Evolutionary conservation across 1,284 basidiomycete genomes (phyloP), one percentile per base, ranked within the genome.

Genomic region (Apiotrichum laibachii): DNA sequence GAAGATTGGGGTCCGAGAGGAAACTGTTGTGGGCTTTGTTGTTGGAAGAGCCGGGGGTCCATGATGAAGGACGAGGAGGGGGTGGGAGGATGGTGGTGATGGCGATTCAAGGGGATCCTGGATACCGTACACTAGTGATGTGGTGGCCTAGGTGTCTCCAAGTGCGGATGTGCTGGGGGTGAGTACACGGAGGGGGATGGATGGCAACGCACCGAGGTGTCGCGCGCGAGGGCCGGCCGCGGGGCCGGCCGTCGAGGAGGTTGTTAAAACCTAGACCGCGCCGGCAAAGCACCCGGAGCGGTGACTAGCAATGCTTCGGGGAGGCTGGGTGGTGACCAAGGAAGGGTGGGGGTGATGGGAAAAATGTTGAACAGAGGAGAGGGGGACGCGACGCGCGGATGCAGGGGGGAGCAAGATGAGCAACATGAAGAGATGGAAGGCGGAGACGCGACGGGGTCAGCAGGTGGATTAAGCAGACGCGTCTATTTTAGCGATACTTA

Each of bases 11-110:
- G 40, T 53, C 60, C 59, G 16, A 59, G 58, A 35, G 48, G 19
- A 22, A 57, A 55, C 52, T 60, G 59, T 34, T 56, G 59, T 31
- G 55, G 50, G 55, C 49, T 53, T 43, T 64, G 67, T 50, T 65
- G 70, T 50, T 65, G 69, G 50, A 59, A 56, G 55, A 64, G 39
- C n/a, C 65, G 43, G 16, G 65, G 65, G 47, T 67, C 65, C 60
- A 62, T 64, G 7, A 39, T 48, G 37, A 11, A 2, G 37, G 37
- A 37, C 2, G 37, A 37, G 11, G 37, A 31, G 37, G 11, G 10
- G 15, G 37, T 37, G 37, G 12, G n/a, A n/a, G n/a, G n/a, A n/a
- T n/a, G n/a, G 37, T 37, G 37, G 12, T 11, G 37, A 16, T 37
- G 11, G 37, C 37, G 37, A 11, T 11, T 37, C 37, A 16, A 37